A percentile compares a stretch with the other conserved stretches of the same genome.
Conservation (phyloP, 2,329 filamentous ascomycete species). For the Passalora sequoiae region DNA sequence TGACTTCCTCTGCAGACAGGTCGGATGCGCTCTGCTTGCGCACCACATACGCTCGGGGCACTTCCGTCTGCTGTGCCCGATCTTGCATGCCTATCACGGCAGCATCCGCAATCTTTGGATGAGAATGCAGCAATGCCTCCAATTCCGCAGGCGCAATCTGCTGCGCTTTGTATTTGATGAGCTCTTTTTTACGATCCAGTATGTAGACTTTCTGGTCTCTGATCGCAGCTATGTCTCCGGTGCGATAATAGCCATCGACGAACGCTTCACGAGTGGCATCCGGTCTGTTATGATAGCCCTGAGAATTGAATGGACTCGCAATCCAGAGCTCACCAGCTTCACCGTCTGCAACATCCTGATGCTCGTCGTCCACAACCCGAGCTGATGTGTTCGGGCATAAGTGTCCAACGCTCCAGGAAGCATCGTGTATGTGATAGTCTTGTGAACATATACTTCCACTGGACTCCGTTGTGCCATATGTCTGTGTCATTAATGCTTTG, state of each 20-base stretch:
- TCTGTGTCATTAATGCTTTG: conserved; percentile 37
- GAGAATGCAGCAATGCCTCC: conserved; percentile 37
- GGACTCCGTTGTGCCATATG: conserved; percentile 57
- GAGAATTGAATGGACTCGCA: conserved; percentile 5
- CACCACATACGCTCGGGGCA: conserved; percentile 5
- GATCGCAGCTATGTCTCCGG: no score
- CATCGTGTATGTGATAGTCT: conserved; percentile 7
- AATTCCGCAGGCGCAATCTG: no score
- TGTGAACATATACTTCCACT: conserved; percentile 42
- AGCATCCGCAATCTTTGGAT: conserved; percentile 67
- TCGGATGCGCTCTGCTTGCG: neutral
- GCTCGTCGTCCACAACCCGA: conserved; percentile 7
- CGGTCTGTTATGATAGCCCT: conserved; percentile 10
- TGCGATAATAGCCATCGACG: no score
- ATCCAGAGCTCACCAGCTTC: conserved; percentile 9
- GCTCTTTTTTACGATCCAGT: no score
- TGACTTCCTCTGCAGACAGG: conserved; percentile 43
- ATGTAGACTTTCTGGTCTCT: no score
- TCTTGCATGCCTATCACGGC: conserved; percentile 63
- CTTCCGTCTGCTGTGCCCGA: neutral
- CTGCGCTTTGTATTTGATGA: no score
- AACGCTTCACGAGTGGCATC: conserved; percentile 2
- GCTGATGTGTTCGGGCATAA: conserved; percentile 9
- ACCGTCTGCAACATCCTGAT: conserved; percentile 6
- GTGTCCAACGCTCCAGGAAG: conserved; percentile 7